These are phyloP conservation scores for Lodderomyces parapsilosis DNA, from an alignment of 1,139 yeast genomes.

Conservation along the genomic window DNA sequence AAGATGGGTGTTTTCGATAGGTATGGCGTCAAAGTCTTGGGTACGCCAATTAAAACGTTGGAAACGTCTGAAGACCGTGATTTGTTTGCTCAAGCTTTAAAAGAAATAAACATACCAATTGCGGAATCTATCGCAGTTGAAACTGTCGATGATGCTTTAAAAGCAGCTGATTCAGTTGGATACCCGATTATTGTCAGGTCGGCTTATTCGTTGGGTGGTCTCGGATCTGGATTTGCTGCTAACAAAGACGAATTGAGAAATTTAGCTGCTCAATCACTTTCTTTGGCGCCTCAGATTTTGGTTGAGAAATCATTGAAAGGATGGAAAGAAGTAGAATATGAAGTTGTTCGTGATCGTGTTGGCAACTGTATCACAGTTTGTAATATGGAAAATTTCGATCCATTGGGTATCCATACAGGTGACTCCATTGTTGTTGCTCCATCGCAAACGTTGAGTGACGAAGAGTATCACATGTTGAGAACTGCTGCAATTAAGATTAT, in stretches of 20 bases:
- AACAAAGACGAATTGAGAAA: constrained; percentile 65
- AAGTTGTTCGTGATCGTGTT: constrained; percentile 94
- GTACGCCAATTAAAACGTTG: constrained; percentile 93
- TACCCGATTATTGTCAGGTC: constrained; percentile 98
- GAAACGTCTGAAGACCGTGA: constrained; percentile 98
- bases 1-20: constrained; percentile 75
- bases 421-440: constrained; percentile 99
- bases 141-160: constrained; percentile 86
- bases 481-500: constrained; percentile 96
- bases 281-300: constrained; percentile 90
- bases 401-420: constrained; percentile 97
- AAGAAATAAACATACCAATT: constrained; percentile 90
- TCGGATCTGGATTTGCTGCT: constrained; percentile 96
- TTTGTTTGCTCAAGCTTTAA: constrained; percentile 88
- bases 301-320: constrained; percentile 97
- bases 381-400: constrained; percentile 99
- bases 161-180: constrained; percentile 83
- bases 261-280: constrained; percentile 51
- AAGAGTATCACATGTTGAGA: constrained; percentile 97
- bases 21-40: constrained; percentile 89
- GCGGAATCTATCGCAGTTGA: constrained; percentile 97
- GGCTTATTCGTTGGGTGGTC: constrained; percentile 96
- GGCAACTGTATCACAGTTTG: constrained; percentile 98
- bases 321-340: constrained; percentile 99
- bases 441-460: constrained; percentile 94